A percentile compares a stretch with the other conserved stretches of the same genome.
These are phyloP conservation scores for Talaromyces verruculosus DNA, from an alignment of 2,329 filamentous ascomycete species.

Conservation along the genomic window DNA sequence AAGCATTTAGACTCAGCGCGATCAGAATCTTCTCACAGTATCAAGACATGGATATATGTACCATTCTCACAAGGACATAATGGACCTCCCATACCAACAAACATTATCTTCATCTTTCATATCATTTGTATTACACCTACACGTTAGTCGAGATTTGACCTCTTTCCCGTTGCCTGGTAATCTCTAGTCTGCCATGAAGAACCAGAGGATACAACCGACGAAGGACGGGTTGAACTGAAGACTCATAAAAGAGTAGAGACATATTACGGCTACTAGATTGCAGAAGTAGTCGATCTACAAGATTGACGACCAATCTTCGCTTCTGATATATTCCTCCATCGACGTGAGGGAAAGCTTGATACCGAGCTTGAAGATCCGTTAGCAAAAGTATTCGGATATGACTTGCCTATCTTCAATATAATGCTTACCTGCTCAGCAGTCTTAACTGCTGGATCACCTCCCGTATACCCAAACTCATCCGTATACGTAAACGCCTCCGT, in stretches of 20 bases:
- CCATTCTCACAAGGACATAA: background rate
- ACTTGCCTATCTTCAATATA: background rate
- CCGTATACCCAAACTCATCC: slow-evolving; percentile 9
- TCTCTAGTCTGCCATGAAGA: background rate
- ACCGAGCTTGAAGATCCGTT: background rate
- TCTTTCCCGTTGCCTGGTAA: background rate
- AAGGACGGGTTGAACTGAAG: background rate
- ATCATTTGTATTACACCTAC: background rate
- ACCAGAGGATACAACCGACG: too few relatives aligned
- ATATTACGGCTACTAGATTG: background rate
- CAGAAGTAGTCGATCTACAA: background rate
- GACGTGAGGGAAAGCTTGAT: slow-evolving; percentile 6
- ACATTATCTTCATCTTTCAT: background rate
- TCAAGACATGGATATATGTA: background rate
- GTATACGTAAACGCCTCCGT: background rate
- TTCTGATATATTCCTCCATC: slow-evolving; percentile 8
- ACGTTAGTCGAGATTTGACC: background rate
- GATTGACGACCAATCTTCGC: slow-evolving; percentile 3
- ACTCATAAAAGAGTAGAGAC: background rate
- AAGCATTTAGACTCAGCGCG: background rate
- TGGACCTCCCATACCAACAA: background rate
- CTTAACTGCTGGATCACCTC: background rate
- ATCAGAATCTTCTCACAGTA: background rate
- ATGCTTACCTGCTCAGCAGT: slow-evolving; percentile 4
- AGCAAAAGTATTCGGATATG: background rate